Conservation (phyloP, 2,329 filamentous ascomycete genomes). For the Malbranchea cinnamomea region DNA sequence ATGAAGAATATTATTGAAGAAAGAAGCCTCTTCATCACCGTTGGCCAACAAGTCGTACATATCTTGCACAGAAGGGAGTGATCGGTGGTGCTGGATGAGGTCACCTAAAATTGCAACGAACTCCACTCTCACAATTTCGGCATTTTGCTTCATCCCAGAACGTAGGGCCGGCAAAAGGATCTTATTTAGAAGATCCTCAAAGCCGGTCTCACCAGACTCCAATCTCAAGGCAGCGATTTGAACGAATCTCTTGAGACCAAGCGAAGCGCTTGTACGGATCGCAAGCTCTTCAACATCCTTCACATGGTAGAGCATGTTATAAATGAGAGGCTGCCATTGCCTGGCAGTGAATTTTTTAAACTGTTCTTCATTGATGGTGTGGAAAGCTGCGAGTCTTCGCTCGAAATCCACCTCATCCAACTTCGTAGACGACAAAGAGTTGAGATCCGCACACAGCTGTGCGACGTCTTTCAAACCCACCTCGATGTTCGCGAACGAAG, state of each 20-base stretch:
- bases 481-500: slow-evolving; percentile 53
- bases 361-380: slow-evolving; percentile 49
- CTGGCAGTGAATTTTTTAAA: slow-evolving; percentile 45
- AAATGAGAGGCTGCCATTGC: slow-evolving; percentile 77
- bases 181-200: slow-evolving; percentile 45
- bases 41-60: slow-evolving; percentile 54
- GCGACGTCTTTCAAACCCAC: slow-evolving; percentile 48
- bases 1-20: slow-evolving; percentile 86
- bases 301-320: slow-evolving; percentile 81
- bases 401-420: slow-evolving; percentile 85
- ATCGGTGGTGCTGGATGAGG: slow-evolving; percentile 54
- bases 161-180: slow-evolving; percentile 64
- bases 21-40: slow-evolving; percentile 65
- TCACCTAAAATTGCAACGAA: slow-evolving; percentile 66
- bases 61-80: slow-evolving; percentile 58
- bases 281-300: slow-evolving; percentile 77
- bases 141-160: slow-evolving; percentile 58
- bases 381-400: slow-evolving; percentile 62
- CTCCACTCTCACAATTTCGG: slow-evolving; percentile 73
- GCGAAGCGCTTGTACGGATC: slow-evolving; percentile 68
- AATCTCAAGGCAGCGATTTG: slow-evolving; percentile 40
- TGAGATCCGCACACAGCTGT: slow-evolving; percentile 59
- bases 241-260: slow-evolving; percentile 64
- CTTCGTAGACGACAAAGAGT: slow-evolving; percentile 56
- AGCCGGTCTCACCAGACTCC: slow-evolving; percentile 27